These are phyloP conservation scores for Saccharomycopsis selenospora DNA, from an alignment of 805 yeast genomes.

Conservation along the genomic window DNA sequence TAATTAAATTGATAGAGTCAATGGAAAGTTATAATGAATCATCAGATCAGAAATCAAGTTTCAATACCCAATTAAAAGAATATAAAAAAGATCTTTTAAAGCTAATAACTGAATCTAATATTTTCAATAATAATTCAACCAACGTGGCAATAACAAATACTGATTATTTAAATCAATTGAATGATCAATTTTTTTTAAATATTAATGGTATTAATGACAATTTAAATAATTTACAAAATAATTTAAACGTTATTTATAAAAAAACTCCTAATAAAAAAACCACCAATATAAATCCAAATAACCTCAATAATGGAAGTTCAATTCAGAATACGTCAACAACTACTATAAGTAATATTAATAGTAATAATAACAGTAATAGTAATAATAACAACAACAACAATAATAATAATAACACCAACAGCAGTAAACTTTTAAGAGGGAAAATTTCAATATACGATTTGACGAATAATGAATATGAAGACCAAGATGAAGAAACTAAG, in stretches of 20 bases:
- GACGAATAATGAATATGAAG: background rate
- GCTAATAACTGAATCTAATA: background rate
- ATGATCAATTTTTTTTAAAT: conserved; percentile 12
- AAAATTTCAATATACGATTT: background rate
- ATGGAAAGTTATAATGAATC: background rate
- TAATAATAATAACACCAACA: conserved; percentile 2
- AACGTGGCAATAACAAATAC: background rate
- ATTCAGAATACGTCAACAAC: background rate
- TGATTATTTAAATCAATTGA: conserved; percentile 6
- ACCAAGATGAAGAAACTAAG: background rate
- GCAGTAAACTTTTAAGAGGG: background rate
- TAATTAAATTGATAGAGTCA: background rate
- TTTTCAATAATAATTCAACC: background rate
- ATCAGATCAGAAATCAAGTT: background rate
- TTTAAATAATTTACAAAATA: conserved; percentile 15
- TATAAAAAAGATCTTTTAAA: background rate
- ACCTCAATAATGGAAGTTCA: background rate
- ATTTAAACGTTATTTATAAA: background rate
- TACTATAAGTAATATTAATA: background rate
- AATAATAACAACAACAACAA: conserved; percentile 4
- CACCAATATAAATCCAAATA: too few relatives aligned
- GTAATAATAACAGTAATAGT: background rate
- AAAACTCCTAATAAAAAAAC: background rate
- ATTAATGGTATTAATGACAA: conserved; percentile 12
- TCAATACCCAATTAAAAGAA: background rate